Evolutionary conservation across 1,284 basidiomycete genomes (phyloP).

Genomic region (Phylloboletellus chloephorus): DNA sequence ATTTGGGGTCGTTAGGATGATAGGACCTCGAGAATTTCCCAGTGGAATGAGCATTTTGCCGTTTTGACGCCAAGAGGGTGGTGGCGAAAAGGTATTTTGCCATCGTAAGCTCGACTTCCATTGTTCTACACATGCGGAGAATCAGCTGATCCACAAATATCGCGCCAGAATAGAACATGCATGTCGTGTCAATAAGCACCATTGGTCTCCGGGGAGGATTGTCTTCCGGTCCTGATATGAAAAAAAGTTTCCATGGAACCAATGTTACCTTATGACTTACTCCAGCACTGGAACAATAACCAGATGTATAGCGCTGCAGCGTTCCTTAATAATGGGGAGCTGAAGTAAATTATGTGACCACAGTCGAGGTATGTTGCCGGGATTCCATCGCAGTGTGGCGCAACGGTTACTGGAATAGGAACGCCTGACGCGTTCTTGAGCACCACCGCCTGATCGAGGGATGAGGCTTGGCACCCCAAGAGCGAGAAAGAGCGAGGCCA

Average conservation of each 20-base stretch:
- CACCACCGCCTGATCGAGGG: constrained; percentile 17
- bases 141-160: constrained; percentile 26
- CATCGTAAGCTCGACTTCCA: constrained; percentile 27
- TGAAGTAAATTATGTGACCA: constrained; percentile 26
- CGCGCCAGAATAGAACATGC: constrained; percentile 18
- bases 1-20: constrained; percentile 25
- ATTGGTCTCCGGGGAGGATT: constrained; percentile 25
- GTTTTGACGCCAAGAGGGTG: no score
- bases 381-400: constrained; percentile 21
- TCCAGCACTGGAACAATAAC: constrained; percentile 25
- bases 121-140: constrained; percentile 29
- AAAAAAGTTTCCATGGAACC: constrained; percentile 28
- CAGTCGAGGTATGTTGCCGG: constrained; percentile 25
- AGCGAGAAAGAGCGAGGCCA: constrained; percentile 18
- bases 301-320: constrained; percentile 14
- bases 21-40: constrained; percentile 21
- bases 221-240: constrained; percentile 25
- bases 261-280: constrained; percentile 20
- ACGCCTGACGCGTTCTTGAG: constrained; percentile 14
- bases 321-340: constrained; percentile 31
- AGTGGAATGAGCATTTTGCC: constrained; percentile 20
- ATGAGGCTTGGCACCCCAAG: constrained; percentile 24
- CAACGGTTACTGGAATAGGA: constrained; percentile 21
- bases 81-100: no score
- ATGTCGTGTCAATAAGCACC: constrained; percentile 17